Evolutionary conservation across 2,329 filamentous ascomycete species (phyloP).

Genomic region (Rhynchosporium secalis): DNA sequence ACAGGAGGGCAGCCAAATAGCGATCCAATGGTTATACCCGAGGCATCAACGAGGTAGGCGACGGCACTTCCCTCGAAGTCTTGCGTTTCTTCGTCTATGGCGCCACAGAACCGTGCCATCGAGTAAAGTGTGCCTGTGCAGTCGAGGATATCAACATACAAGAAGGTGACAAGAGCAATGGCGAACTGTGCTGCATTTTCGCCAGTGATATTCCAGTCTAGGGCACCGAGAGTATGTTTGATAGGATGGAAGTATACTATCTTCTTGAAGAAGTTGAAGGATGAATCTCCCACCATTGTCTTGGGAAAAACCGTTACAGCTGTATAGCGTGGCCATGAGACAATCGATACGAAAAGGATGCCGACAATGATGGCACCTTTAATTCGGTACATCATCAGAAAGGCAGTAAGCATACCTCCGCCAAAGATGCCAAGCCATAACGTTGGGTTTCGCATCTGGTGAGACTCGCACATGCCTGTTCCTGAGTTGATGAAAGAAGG

Average conservation of each 20-base stretch:
- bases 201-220: conserved; percentile 68
- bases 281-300: conserved; percentile 63
- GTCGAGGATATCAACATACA: conserved; percentile 89
- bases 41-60: conserved; percentile 80
- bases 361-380: conserved; percentile 85
- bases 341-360: conserved; percentile 80
- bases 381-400: conserved; percentile 82
- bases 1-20: conserved; percentile 78
- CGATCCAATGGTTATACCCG: conserved; percentile 77
- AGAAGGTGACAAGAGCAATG: conserved; percentile 81
- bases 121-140: conserved; percentile 84
- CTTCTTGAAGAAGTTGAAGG: conserved; percentile 84
- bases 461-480: conserved; percentile 60
- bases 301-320: conserved; percentile 80
- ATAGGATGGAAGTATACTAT: conserved; percentile 85
- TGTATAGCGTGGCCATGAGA: conserved; percentile 81
- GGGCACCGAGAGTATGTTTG: conserved; percentile 64
- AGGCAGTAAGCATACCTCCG: conserved; percentile 74
- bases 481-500: conserved; percentile 23
- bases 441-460: conserved; percentile 79
- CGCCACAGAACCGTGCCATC: conserved; percentile 81
- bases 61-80: conserved; percentile 85
- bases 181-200: conserved; percentile 74
- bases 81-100: conserved; percentile 78
- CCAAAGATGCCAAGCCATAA: conserved; percentile 91